phyloP scores from a whole-genome alignment of 2,329 filamentous ascomycete genomes.

The Lithohypha guttulata region DNA sequence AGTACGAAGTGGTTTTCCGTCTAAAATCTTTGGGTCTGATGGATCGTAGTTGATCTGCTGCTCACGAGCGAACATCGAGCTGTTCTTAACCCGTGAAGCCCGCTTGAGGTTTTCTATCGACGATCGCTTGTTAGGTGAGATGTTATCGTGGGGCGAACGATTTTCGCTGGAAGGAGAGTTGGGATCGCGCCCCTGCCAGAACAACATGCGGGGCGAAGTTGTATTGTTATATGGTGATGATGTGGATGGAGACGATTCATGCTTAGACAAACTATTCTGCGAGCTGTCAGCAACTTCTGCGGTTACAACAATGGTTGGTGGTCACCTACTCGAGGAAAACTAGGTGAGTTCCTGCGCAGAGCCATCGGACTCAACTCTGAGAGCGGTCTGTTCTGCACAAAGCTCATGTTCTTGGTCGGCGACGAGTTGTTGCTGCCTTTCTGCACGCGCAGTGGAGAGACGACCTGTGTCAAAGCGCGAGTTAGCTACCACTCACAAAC shows the following conservation, averaged over 20 bases:
- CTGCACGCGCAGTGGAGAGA: slow-evolving; percentile 25
- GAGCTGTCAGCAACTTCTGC: slow-evolving; percentile 6
- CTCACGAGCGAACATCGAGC: slow-evolving; percentile 90
- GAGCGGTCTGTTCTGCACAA: slow-evolving; percentile 57
- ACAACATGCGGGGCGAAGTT: slow-evolving; percentile 65
- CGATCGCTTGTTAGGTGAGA: slow-evolving; percentile 63
- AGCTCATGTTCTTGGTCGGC: slow-evolving; percentile 50
- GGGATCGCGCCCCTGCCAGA: slow-evolving; percentile 72
- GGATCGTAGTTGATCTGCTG: slow-evolving; percentile 90
- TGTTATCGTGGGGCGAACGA: slow-evolving; percentile 45
- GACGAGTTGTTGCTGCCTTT: slow-evolving; percentile 34
- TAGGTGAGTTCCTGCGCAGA: slow-evolving; percentile 82
- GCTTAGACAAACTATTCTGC: slow-evolving; percentile 41
- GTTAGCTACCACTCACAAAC: background rate
- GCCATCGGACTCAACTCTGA: slow-evolving; percentile 82
- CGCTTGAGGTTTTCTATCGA: slow-evolving; percentile 94
- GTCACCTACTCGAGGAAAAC: slow-evolving; percentile 74
- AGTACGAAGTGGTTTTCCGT: slow-evolving; percentile 49
- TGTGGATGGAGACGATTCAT: slow-evolving; percentile 74
- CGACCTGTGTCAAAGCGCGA: slow-evolving; percentile 19
- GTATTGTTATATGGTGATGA: slow-evolving; percentile 58
- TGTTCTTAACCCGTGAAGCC: slow-evolving; percentile 93
- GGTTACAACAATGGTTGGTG: slow-evolving; percentile 14
- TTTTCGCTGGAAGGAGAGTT: slow-evolving; percentile 67
- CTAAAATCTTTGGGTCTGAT: slow-evolving; percentile 61